Evolutionary conservation across 257 asterid genomes (phyloP).

Genomic region (Solanum paucissectum): DNA sequence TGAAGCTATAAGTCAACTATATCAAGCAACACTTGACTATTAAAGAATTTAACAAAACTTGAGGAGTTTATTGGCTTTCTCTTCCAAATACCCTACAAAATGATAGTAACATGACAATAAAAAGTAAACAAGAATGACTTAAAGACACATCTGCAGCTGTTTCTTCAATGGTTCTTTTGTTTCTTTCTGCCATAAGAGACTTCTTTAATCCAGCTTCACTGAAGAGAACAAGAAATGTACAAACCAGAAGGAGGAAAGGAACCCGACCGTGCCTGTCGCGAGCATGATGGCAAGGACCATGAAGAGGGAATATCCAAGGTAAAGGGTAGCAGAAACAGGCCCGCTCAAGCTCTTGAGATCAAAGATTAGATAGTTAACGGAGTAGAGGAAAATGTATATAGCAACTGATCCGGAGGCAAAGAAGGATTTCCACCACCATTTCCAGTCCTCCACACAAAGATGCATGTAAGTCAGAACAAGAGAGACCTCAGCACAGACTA

Average conservation of each 20-base stretch:
- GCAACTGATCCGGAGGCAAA: conserved; percentile 86
- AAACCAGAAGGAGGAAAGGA: conserved; percentile 83
- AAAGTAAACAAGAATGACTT: conserved; percentile 13
- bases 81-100: conserved; percentile 7
- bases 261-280: conserved; percentile 82
- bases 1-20: background rate
- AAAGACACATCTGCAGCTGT: conserved; percentile 4
- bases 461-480: conserved; percentile 90
- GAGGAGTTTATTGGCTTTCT: conserved; percentile 9
- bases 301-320: conserved; percentile 73
- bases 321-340: conserved; percentile 76
- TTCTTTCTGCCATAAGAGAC: background rate
- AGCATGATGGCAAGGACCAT: conserved; percentile 82
- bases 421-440: conserved; percentile 98
- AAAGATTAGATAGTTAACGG: conserved; percentile 54
- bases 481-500: conserved; percentile 87
- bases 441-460: conserved; percentile 84
- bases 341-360: conserved; percentile 83
- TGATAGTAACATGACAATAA: background rate
- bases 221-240: conserved; percentile 86
- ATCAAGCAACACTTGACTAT: background rate
- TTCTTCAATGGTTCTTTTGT: background rate
- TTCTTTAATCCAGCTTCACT: conserved; percentile 65
- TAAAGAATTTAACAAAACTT: conserved; percentile 16
- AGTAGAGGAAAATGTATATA: conserved; percentile 63